phyloP scores from a whole-genome alignment of 2,329 filamentous ascomycete species.

The Colletotrichum acutatum region DNA sequence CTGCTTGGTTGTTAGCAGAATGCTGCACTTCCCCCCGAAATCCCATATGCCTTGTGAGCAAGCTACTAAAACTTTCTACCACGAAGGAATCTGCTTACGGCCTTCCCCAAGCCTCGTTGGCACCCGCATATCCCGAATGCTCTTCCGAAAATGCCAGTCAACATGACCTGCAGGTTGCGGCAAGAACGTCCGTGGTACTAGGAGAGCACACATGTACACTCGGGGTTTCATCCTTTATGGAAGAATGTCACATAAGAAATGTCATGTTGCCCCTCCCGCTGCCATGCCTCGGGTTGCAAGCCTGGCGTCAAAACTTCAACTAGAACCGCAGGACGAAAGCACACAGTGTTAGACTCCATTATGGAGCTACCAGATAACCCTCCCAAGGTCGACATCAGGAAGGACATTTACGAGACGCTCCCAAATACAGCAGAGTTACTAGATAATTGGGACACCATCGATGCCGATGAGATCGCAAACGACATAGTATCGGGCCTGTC shows the following conservation, averaged over 20 bases:
- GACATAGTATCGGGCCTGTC: not conserved
- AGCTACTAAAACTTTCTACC: not conserved
- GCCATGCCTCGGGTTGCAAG: not conserved
- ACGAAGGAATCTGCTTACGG: not conserved
- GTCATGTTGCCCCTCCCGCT: not conserved
- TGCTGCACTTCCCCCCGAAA: not conserved
- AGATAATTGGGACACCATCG: slow-evolving; percentile 6
- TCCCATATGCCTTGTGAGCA: not conserved
- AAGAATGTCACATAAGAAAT: not conserved
- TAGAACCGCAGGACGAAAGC: not conserved
- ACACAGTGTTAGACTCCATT: not conserved
- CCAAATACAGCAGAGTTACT: not conserved
- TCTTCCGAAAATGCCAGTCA: too few relatives aligned
- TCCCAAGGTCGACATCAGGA: slow-evolving; percentile 21
- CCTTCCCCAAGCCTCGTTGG: slow-evolving; percentile 7
- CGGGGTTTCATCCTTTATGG: not conserved
- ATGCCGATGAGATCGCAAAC: not conserved
- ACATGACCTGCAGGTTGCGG: not conserved
- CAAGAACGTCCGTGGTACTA: not conserved
- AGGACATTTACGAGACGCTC: slow-evolving; percentile 28
- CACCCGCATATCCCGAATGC: not conserved
- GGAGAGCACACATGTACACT: not conserved
- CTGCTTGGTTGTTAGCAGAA: not conserved
- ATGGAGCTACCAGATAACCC: slow-evolving; percentile 26
- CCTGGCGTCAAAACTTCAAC: not conserved